Conservation (phyloP, 768 basidiomycete genomes). For the Lyophyllum semitale region DNA sequence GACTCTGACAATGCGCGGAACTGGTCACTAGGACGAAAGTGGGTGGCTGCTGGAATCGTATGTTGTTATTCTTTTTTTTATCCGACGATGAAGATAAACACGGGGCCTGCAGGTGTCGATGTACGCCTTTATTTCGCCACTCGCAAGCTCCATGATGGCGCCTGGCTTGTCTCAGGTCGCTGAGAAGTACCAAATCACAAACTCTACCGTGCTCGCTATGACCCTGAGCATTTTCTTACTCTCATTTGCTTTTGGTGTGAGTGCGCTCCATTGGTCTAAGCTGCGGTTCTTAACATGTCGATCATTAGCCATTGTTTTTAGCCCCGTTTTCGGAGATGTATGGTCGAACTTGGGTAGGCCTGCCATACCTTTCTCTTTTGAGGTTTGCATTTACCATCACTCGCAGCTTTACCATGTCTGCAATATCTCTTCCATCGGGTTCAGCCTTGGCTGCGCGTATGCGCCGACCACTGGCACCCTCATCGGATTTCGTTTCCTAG, state of each 20-base stretch:
- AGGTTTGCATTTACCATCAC: not conserved
- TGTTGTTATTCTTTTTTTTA: constrained; percentile 22
- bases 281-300: not conserved
- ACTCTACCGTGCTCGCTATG: constrained; percentile 52
- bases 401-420: constrained; percentile 52
- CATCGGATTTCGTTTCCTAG: constrained; percentile 65
- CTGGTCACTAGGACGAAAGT: constrained; percentile 60
- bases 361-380: not conserved
- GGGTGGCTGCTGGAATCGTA: constrained; percentile 55
- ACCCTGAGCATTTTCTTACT: constrained; percentile 68
- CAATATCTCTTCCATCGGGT: constrained; percentile 61
- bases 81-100: not conserved
- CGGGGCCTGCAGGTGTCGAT: constrained; percentile 46
- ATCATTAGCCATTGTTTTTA: constrained; percentile 51
- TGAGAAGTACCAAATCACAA: constrained; percentile 51
- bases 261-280: constrained; percentile 6
- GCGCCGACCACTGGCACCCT: constrained; percentile 55
- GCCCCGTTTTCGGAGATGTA: constrained; percentile 74
- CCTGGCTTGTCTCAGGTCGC: constrained; percentile 64
- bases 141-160: constrained; percentile 65
- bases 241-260: constrained; percentile 63
- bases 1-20: constrained; percentile 68
- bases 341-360: constrained; percentile 57
- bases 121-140: constrained; percentile 54
- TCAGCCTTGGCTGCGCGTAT: constrained; percentile 70